These are phyloP conservation scores for Hansenula lynferdii DNA, from an alignment of 1,139 yeast genomes.

Conservation along the genomic window DNA sequence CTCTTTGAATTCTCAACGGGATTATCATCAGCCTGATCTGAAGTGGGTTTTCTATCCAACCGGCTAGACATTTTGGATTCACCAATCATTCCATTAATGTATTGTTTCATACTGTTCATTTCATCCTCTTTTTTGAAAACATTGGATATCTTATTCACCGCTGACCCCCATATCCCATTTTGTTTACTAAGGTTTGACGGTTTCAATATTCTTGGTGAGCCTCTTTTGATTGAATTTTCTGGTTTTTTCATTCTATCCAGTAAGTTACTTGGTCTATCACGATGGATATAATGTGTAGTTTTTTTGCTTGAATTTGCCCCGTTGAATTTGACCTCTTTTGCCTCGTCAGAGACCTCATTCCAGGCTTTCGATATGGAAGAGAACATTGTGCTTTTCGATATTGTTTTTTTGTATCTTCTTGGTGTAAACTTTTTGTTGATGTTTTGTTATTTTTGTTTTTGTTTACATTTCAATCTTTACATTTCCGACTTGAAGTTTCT, in stretches of 20 bases:
- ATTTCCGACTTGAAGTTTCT: no score
- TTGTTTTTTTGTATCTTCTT: not conserved
- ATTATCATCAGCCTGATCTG: not conserved
- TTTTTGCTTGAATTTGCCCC: not conserved
- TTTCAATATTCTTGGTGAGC: slow-evolving; percentile 17
- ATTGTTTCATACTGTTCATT: slow-evolving; percentile 16
- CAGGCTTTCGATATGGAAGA: slow-evolving; percentile 16
- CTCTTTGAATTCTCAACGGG: not conserved
- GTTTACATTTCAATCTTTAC: no score
- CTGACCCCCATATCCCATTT: slow-evolving; percentile 15
- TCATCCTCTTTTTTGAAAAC: slow-evolving; percentile 8
- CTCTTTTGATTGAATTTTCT: slow-evolving; percentile 1
- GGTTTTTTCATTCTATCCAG: slow-evolving; percentile 7
- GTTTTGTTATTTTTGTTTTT: no score
- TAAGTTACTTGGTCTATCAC: slow-evolving; percentile 10
- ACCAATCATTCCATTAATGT: slow-evolving; percentile 18
- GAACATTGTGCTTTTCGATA: no score
- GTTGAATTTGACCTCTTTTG: slow-evolving; percentile 11
- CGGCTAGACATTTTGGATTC: not conserved
- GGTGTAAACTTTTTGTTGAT: no score
- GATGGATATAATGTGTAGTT: slow-evolving; percentile 11
- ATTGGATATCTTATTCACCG: slow-evolving; percentile 15
- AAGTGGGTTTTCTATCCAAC: no score
- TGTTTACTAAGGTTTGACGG: slow-evolving; percentile 9
- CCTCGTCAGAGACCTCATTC: slow-evolving; percentile 19